Percentiles rank a stretch among this genome's conserved stretches.
phyloP scores from a whole-genome alignment of 805 yeast species.

The Ogataea pini region DNA sequence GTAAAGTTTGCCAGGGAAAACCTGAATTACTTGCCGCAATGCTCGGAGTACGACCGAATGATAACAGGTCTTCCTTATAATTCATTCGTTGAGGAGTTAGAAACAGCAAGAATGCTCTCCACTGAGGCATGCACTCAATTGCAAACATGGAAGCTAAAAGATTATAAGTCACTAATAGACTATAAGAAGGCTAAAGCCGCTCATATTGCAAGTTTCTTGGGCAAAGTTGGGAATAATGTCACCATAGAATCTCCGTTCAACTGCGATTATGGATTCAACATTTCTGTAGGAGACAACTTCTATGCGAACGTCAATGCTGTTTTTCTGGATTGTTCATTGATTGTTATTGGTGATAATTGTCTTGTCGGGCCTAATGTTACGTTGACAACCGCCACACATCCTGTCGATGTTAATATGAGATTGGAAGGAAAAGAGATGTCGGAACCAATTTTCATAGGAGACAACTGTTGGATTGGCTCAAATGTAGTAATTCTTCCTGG shows the following conservation, averaged over 20 bases:
- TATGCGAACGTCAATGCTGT: slow-evolving; percentile 60
- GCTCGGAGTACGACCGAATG: slow-evolving; percentile 54
- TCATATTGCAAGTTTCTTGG: slow-evolving; percentile 45
- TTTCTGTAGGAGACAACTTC: slow-evolving; percentile 54
- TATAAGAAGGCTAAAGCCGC: slow-evolving; percentile 40
- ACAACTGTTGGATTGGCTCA: slow-evolving; percentile 70
- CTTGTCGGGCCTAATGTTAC: slow-evolving; percentile 64
- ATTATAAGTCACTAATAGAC: slow-evolving; percentile 8
- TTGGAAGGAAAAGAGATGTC: slow-evolving; percentile 52
- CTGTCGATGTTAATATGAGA: slow-evolving; percentile 50
- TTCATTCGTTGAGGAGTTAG: slow-evolving; percentile 34
- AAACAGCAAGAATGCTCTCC: slow-evolving; percentile 38
- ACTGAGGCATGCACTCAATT: slow-evolving; percentile 34
- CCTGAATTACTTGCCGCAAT: slow-evolving; percentile 21
- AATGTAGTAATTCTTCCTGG: slow-evolving; percentile 60
- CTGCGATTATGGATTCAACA: slow-evolving; percentile 70
- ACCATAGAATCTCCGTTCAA: slow-evolving; percentile 52
- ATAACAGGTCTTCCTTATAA: slow-evolving; percentile 48
- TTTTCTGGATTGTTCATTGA: slow-evolving; percentile 59
- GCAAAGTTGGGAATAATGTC: slow-evolving; percentile 42
- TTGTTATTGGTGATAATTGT: slow-evolving; percentile 60
- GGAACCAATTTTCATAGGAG: slow-evolving; percentile 57
- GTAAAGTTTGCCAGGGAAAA: slow-evolving; percentile 25
- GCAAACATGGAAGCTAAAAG: slow-evolving; percentile 19
- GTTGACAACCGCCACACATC: slow-evolving; percentile 65